Evolutionary conservation across 176 grass and related monocot genomes (phyloP), one percentile per base, ranked within the genome.

Genomic region (Musa schizocarpa): DNA sequence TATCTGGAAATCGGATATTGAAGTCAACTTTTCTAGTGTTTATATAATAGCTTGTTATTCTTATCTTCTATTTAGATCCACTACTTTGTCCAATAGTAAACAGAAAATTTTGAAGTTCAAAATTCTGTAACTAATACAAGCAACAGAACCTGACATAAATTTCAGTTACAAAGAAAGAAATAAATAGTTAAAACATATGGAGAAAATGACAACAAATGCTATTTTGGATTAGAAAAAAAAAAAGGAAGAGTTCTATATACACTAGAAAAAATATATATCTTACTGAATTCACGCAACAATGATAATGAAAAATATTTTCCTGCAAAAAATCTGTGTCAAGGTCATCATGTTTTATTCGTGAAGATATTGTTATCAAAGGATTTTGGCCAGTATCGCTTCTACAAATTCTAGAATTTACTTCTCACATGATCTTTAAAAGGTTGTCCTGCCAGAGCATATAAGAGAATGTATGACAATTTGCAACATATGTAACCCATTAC

Each of bases 1-100:
- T 89, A 99, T 84, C 95, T 99, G 69, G 20, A 85, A 72, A 59
- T 6, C 5, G 50, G 20, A 61, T 13, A 53, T 13, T 57, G 10
- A 63, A 17, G 11, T 71, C 49, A 71, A 13, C 0, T 65, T 65
- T 65, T 23, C 24, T 29, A 43, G 10, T 63, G 63, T 65, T 27
- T 26, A 65, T 21, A 27, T 65, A 10, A 26, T 62, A 62, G 5
- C n/a, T 62, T 62, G 1, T n/a, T 22, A 9, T 20, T n/a, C 58
- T 22, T 20, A 62, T 20, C 58, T 62, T 6, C 58, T 11, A 62
- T 62, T 62, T 20, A 62, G 17, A 62, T 22, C 19, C 19, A 21
- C 58, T 62, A 62, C n/a, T 8, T 65, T 65, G 9, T 65, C 13
- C 12, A 23, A 26, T 13, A 29, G 26, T 65, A 25, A 13, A 65